A percentile compares a stretch with the other conserved stretches of the same genome.
phyloP scores from a whole-genome alignment of 768 basidiomycete species.

The Trametes villosa region DNA sequence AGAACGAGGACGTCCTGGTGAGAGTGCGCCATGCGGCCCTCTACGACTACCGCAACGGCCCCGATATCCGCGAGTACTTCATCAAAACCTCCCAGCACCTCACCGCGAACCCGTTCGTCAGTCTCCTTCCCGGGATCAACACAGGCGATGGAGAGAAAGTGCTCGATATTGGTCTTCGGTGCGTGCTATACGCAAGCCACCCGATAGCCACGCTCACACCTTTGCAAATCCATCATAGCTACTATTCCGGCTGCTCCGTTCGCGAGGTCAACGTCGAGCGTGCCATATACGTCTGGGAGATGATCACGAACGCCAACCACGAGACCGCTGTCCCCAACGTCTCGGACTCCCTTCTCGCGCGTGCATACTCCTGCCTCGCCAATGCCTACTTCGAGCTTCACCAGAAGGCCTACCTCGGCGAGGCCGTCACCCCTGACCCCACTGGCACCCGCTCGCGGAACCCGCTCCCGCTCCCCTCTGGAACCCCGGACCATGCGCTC shows the following conservation, averaged over 20 bases:
- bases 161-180: constrained; percentile 16
- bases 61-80: neutral
- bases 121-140: neutral
- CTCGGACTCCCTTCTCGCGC: constrained; percentile 1
- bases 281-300: constrained; percentile 7
- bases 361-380: constrained; percentile 4
- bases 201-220: neutral
- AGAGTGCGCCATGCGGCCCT: neutral
- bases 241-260: neutral
- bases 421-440: constrained; percentile 1
- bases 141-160: constrained; percentile 1
- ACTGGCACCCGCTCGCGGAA: neutral
- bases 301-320: neutral
- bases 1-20: neutral
- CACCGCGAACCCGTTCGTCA: neutral
- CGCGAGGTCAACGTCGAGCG: neutral
- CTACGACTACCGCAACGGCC: neutral
- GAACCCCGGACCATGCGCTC: neutral
- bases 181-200: neutral
- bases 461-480: neutral
- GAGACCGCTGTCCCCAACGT: neutral
- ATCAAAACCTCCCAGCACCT: neutral
- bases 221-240: neutral
- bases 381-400: constrained; percentile 12
- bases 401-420: neutral